Conservation (phyloP, 2,329 filamentous ascomycete genomes). For the Hypoxylon sp. region DNA sequence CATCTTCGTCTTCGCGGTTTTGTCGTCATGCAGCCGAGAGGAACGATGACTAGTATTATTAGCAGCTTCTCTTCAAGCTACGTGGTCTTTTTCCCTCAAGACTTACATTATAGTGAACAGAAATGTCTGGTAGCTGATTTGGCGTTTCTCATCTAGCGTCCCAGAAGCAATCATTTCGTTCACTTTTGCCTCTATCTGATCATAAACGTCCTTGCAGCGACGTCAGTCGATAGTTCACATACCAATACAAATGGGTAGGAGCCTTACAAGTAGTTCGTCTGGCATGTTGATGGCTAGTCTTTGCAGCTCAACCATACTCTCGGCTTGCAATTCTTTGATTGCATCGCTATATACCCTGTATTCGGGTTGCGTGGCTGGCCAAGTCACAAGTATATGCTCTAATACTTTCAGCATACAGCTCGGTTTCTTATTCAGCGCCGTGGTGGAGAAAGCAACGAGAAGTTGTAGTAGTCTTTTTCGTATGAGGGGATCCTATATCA, state of each 20-base stretch:
- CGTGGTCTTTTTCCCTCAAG: not conserved
- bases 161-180: slow-evolving; percentile 81
- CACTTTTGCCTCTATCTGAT: slow-evolving; percentile 85
- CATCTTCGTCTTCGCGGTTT: slow-evolving; percentile 75
- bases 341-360: slow-evolving; percentile 84
- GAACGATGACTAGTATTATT: slow-evolving; percentile 75
- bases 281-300: slow-evolving; percentile 90
- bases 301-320: slow-evolving; percentile 89
- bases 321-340: slow-evolving; percentile 86
- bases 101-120: slow-evolving; percentile 89
- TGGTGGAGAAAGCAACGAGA: slow-evolving; percentile 85
- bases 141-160: slow-evolving; percentile 81
- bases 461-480: slow-evolving; percentile 84
- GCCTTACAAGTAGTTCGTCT: slow-evolving; percentile 80
- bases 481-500: slow-evolving; percentile 77
- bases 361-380: slow-evolving; percentile 77
- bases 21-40: slow-evolving; percentile 71
- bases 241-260: not conserved
- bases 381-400: slow-evolving; percentile 89
- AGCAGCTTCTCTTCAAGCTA: slow-evolving; percentile 11
- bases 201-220: slow-evolving; percentile 76
- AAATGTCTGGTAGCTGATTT: slow-evolving; percentile 88
- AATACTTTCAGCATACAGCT: slow-evolving; percentile 89
- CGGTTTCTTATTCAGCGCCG: slow-evolving; percentile 79
- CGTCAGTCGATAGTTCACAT: slow-evolving; percentile 39